Evolutionary conservation across 2,329 filamentous ascomycete species (phyloP).

Genomic region (Mycosphaerelloides madeirae): DNA sequence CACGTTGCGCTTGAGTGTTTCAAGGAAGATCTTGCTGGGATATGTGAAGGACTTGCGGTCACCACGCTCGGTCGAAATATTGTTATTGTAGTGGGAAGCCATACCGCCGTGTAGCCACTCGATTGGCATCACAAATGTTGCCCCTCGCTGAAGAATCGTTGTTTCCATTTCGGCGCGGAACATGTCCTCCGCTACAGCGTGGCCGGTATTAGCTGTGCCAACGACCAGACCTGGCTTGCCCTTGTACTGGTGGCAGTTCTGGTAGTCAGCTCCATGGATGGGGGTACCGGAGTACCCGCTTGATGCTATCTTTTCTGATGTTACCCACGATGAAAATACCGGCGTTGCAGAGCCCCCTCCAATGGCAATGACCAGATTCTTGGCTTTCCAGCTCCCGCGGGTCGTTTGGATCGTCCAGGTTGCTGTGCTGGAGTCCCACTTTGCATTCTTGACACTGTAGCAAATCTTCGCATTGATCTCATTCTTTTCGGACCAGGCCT

Average conservation of each 20-base stretch:
- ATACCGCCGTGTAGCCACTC: conserved; percentile 20
- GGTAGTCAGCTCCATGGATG: conserved; percentile 35
- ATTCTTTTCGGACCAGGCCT: conserved; percentile 34
- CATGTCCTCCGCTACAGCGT: conserved; percentile 49
- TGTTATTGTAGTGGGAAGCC: conserved; percentile 17
- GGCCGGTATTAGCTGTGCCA: conserved; percentile 46
- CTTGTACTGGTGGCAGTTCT: conserved; percentile 29
- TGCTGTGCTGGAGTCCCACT: conserved; percentile 35
- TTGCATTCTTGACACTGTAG: conserved; percentile 34
- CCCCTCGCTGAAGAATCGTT: conserved; percentile 45
- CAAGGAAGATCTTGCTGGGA: conserved; percentile 28
- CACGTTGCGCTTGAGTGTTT: conserved; percentile 30
- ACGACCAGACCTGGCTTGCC: conserved; percentile 45
- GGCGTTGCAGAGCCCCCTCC: conserved; percentile 30
- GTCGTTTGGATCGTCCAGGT: conserved; percentile 33
- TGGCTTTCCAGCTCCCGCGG: conserved; percentile 7
- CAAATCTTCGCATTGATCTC: conserved; percentile 39
- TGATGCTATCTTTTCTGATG: conserved; percentile 32
- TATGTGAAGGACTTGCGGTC: conserved; percentile 24
- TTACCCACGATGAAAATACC: conserved; percentile 19
- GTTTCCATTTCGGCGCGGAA: conserved; percentile 38
- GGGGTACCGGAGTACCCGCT: conserved; percentile 36
- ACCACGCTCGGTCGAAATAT: conserved; percentile 11
- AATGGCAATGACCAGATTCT: conserved; percentile 33
- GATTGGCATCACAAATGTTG: conserved; percentile 37